Percentiles rank a stretch among this genome's conserved stretches.
Conservation (phyloP, 805 yeast species). For the Nakazawaea anatomiae region DNA sequence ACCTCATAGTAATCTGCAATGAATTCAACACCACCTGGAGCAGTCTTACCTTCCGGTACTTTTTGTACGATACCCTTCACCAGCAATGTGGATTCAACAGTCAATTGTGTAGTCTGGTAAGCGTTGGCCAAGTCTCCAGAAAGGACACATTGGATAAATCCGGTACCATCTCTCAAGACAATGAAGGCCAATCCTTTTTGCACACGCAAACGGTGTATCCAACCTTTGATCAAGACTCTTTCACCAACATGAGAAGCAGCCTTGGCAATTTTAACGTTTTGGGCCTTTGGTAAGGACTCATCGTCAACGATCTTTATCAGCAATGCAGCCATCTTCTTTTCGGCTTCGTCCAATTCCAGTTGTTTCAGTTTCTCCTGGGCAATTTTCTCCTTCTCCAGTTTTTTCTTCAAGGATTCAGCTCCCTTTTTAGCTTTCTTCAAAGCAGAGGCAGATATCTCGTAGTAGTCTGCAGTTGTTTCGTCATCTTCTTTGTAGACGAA, state of each 20-base stretch:
- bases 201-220: constrained; percentile 91
- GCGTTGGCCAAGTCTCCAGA: constrained; percentile 92
- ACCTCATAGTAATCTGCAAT: constrained; percentile 85
- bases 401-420: constrained; percentile 84
- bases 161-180: constrained; percentile 93
- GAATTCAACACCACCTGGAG: constrained; percentile 96
- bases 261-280: constrained; percentile 56
- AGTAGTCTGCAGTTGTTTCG: constrained; percentile 50
- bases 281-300: constrained; percentile 62
- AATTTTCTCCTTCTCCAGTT: constrained; percentile 60
- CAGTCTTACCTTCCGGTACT: constrained; percentile 93
- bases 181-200: constrained; percentile 91
- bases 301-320: constrained; percentile 75
- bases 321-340: constrained; percentile 72
- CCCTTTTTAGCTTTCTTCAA: constrained; percentile 95
- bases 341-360: constrained; percentile 65
- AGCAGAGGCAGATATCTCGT: constrained; percentile 83
- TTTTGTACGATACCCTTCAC: constrained; percentile 76
- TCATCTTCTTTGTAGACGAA: constrained; percentile 52
- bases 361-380: constrained; percentile 46
- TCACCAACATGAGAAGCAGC: constrained; percentile 50
- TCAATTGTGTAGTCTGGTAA: constrained; percentile 74
- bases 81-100: constrained; percentile 80
- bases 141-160: constrained; percentile 81
- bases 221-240: constrained; percentile 81